A percentile compares a stretch with the other conserved stretches of the same genome.
phyloP scores from a whole-genome alignment of 352 stramenopile genomes.

The Pythium sp. region DNA sequence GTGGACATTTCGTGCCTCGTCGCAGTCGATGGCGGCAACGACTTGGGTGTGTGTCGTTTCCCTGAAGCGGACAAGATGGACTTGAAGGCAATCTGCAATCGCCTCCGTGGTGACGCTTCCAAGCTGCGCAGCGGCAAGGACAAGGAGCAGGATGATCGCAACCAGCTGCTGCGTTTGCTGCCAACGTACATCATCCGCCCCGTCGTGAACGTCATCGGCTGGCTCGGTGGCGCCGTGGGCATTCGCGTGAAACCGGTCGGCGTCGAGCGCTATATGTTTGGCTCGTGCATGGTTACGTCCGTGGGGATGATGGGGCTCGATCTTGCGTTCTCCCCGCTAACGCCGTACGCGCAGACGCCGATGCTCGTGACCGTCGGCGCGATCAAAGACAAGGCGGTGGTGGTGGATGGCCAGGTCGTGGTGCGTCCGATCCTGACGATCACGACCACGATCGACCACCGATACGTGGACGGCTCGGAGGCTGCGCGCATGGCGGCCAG shows the following conservation, averaged over 20 bases:
- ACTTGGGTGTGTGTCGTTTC: conserved; percentile 55
- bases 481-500: conserved; percentile 53
- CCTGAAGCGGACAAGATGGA: conserved; percentile 51
- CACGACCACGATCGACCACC: conserved; percentile 71
- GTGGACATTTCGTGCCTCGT: conserved; percentile 71
- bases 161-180: conserved; percentile 57
- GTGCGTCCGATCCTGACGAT: conserved; percentile 63
- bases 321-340: conserved; percentile 61
- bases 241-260: conserved; percentile 50
- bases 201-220: conserved; percentile 57
- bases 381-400: conserved; percentile 61
- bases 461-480: conserved; percentile 63
- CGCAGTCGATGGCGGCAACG: conserved; percentile 51
- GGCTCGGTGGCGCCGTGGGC: conserved; percentile 56
- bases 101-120: conserved; percentile 41
- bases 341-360: conserved; percentile 55
- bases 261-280: conserved; percentile 73
- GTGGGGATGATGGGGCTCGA: conserved; percentile 74
- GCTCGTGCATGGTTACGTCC: conserved; percentile 66
- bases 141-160: conserved; percentile 57
- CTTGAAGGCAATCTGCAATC: conserved; percentile 43
- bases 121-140: conserved; percentile 57
- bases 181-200: conserved; percentile 54
- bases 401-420: conserved; percentile 54
- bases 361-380: conserved; percentile 70